Base-by-base conservation (phyloP, 148 eudicot genomes). In the Rhododendron simsii region DNA sequence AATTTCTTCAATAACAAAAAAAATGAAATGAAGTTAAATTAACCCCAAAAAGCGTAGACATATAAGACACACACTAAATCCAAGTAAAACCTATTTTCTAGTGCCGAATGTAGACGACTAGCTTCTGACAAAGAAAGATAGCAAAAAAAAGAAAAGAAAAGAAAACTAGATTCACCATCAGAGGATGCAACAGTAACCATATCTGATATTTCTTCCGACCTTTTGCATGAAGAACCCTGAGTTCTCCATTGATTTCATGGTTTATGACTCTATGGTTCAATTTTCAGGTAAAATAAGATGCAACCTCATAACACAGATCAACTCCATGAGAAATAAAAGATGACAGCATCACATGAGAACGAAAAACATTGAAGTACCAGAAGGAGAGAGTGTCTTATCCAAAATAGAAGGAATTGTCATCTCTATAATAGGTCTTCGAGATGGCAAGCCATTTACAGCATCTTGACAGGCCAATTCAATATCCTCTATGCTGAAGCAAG, bases 351-450 rank as follows among this genome's bases (percentile, higher is more conserved):
- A 48, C 76, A 44, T 76, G 6, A 44, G n/a, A 28, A 75, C 8
- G 18, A 78, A 81, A 48, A n/a, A 39, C 33, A 33, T 53, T 45
- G 8, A 61, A 78, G 81, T 92, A 95, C 98, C 98, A 45, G 93
- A 91, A 71, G 98, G 98, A 84, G 98, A 95, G 77, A 97, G 93
- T 44, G 99, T 95, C 86, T 90, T 91, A 87, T 95, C 98, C 86
- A 97, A 81, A 48, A 88, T 92, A 84, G 99, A 94, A 88, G 98
- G 99, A 83, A 97, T 94, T 16, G 99, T 94, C 99, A 97, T 95
- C 90, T 97, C 98, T 57, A 97, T 94, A 53, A 97, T 47, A 78
- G 99, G 99, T 90, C 98, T 93, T 85, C 47, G 87, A 78, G 99
- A 97, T 89, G 99, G 95, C 76, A 86, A 87, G 28, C 98, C 95